Conservation (phyloP, 2,329 filamentous ascomycete species). For the Exophiala dermatitidis region DNA sequence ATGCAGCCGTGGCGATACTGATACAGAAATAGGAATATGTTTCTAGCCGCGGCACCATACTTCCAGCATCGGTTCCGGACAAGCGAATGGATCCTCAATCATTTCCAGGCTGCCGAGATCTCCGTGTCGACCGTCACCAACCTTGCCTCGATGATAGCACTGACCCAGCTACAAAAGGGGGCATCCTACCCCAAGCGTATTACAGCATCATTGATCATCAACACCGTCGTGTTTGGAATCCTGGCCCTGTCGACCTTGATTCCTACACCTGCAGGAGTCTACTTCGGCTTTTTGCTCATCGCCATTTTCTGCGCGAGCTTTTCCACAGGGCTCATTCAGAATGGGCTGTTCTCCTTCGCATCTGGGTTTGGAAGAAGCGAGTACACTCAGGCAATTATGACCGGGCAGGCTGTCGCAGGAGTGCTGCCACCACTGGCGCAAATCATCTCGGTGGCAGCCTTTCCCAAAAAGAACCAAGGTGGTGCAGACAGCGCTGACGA, state of each 20-base stretch:
- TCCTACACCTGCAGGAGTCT: conserved; percentile 58
- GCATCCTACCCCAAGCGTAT: conserved; percentile 89
- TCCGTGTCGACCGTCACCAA: conserved; percentile 81
- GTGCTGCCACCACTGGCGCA: conserved; percentile 83
- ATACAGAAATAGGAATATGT: conserved; percentile 73
- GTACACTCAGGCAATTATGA: conserved; percentile 96
- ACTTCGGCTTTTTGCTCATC: conserved; percentile 73
- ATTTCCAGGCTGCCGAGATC: conserved; percentile 85
- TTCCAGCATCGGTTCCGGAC: conserved; percentile 74
- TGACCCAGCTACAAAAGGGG: conserved; percentile 70
- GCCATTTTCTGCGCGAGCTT: conserved; percentile 75
- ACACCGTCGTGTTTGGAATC: conserved; percentile 66
- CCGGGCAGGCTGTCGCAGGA: conserved; percentile 83
- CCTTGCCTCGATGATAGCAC: conserved; percentile 64
- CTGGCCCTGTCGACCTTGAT: conserved; percentile 71
- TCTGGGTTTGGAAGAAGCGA: conserved; percentile 75
- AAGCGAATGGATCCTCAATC: conserved; percentile 62
- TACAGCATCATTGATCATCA: conserved; percentile 66
- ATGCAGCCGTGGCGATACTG: not conserved
- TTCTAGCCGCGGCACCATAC: conserved; percentile 88
- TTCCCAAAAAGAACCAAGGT: conserved; percentile 43
- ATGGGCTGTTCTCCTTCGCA: conserved; percentile 88
- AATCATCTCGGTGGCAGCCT: conserved; percentile 69
- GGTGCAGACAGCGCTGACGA: conserved; percentile 35
- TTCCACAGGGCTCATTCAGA: conserved; percentile 81